phyloP scores from a whole-genome alignment of 2,329 filamentous ascomycete genomes.

The Fusarium liriodendri region DNA sequence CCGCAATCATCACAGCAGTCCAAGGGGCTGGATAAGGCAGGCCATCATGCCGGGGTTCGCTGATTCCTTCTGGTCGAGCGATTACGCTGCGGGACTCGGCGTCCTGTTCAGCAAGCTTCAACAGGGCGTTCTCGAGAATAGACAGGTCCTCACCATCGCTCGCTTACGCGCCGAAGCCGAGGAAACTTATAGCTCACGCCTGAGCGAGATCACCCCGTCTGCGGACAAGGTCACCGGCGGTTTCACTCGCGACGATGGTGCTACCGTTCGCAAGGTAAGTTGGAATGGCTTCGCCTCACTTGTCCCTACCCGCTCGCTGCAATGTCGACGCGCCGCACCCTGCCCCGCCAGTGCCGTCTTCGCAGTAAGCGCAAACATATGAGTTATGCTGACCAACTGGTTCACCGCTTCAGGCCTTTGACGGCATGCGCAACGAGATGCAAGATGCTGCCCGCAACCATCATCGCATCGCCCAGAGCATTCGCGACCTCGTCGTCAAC shows the following conservation, averaged over 20 bases:
- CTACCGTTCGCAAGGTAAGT: constrained; percentile 89
- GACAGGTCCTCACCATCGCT: constrained; percentile 91
- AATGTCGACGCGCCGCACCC: constrained; percentile 2
- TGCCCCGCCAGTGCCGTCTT: not conserved
- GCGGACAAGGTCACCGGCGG: constrained; percentile 86
- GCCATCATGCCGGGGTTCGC: constrained; percentile 85
- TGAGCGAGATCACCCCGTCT: constrained; percentile 83
- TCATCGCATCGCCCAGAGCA: constrained; percentile 95
- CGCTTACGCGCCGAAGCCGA: constrained; percentile 96
- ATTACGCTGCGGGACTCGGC: constrained; percentile 95
- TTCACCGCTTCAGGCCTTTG: constrained; percentile 76
- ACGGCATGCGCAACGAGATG: constrained; percentile 94
- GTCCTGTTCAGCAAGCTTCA: constrained; percentile 97
- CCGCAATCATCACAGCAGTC: constrained; percentile 20
- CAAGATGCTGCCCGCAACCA: constrained; percentile 89
- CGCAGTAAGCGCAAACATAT: constrained; percentile 2
- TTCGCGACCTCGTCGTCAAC: constrained; percentile 93
- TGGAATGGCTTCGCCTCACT: not conserved
- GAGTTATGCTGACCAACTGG: constrained; percentile 31
- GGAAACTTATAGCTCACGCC: constrained; percentile 83
- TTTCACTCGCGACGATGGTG: constrained; percentile 92
- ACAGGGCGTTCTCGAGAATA: constrained; percentile 94
- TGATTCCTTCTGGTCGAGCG: constrained; percentile 96
- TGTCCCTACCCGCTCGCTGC: not conserved
- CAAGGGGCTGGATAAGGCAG: constrained; percentile 43